Evolutionary conservation across 495 filamentous ascomycete genomes (phyloP), one percentile per base, ranked within the genome.

Genomic region (Talaromyces nanjingensis): DNA sequence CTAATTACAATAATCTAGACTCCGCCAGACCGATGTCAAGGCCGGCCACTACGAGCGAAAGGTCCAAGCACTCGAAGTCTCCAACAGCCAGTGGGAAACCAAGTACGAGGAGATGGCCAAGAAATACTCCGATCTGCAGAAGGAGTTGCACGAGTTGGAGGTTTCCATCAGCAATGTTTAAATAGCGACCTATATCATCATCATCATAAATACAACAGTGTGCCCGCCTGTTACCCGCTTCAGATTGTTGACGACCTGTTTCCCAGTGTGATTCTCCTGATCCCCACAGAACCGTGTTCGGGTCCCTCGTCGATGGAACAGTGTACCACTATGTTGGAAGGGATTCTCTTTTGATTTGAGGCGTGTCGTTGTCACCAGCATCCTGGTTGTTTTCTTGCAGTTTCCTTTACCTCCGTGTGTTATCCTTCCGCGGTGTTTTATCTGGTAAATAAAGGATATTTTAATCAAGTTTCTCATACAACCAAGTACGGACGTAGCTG

Each of bases 11-110:
- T 74, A 61, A 77, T 62, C 47, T 52, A 99, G 94, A 79, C 91
- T 98, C 71, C 92, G 96, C 70, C 93, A 96, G 80, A 97, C 94
- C 76, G 94, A 98, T 76, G 92, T 98, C 79, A 97, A 97, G 82
- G 92, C 94, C 73, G 96, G 93, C 65, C 94, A 99, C 84, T 97
- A 92, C 79, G 96, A 98, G 81, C 96, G 96, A 82, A 97, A 99
- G 81, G 94, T 99, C 66, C 89, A 96, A 75, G 96, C 93, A 68
- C 87, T 99, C 66, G 94, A 99, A 78, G 77, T 82, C 64, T 84
- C 91, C 69, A 88, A 89, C 66, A 91, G 97, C 75, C 82, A 91
- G 74, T 97, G 92, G 92, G 96, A 98, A 82, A 70, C 79, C 77
- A 97, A 98, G 82, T 98, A 93, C 77, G 96, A 97, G 79, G 94